Evolutionary conservation across 306 rosid genomes (phyloP).

Genomic region (Ammopiptanthus mongolicus): DNA sequence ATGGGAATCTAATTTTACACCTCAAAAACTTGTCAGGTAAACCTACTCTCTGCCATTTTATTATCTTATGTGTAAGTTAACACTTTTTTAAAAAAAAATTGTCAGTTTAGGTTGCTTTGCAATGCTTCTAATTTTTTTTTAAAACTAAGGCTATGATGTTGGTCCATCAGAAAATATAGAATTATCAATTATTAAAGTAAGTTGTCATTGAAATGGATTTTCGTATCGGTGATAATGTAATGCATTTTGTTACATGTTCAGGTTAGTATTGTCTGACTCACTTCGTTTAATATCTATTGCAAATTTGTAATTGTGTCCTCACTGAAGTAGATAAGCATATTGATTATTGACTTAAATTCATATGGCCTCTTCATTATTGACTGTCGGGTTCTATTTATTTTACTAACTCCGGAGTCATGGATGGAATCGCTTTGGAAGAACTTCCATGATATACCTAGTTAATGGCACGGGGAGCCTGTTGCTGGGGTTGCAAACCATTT

Average conservation of each 20-base stretch:
- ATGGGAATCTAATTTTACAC: conserved; percentile 99
- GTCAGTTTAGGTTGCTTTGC: not conserved
- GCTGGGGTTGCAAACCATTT: not conserved
- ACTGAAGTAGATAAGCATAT: not conserved
- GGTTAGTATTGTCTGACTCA: not conserved
- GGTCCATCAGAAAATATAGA: not conserved
- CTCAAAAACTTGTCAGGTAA: conserved; percentile 75
- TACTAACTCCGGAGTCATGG: not conserved
- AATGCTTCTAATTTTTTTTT: not conserved
- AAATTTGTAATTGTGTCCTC: not conserved
- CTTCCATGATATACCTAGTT: not conserved
- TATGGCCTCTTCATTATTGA: not conserved
- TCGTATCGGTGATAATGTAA: not conserved
- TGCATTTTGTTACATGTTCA: not conserved
- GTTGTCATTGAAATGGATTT: not conserved
- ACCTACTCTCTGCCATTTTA: not conserved
- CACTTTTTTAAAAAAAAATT: not conserved
- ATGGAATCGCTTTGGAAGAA: not conserved
- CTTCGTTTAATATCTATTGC: not conserved
- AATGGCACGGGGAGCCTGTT: not conserved
- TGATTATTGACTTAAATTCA: conserved; percentile 12
- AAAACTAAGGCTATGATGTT: not conserved
- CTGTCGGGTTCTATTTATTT: not conserved
- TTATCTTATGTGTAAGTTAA: not conserved
- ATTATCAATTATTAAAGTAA: not conserved